Evolutionary conservation across 495 filamentous ascomycete species (phyloP).

Genomic region (Aspergillus leporis): DNA sequence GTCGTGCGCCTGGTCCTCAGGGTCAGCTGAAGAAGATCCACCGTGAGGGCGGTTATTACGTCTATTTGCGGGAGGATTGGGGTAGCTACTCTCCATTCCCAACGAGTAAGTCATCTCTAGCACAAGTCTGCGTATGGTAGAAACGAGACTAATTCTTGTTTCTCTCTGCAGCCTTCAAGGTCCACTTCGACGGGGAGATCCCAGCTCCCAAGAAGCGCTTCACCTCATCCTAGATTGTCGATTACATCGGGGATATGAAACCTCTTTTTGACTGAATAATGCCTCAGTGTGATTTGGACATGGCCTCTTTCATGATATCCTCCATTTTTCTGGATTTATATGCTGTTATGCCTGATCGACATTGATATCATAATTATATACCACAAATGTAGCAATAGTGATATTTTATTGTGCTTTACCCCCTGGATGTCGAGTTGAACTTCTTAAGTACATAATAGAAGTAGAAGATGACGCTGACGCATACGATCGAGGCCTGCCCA

Average conservation of each 20-base stretch:
- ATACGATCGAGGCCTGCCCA: too few species aligned
- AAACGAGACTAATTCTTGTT: slow-evolving; percentile 12
- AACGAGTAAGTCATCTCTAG: slow-evolving; percentile 50
- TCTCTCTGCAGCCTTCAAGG: slow-evolving; percentile 37
- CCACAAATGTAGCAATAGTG: not conserved
- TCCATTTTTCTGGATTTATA: not conserved
- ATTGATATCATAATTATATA: not conserved
- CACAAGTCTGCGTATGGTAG: not conserved
- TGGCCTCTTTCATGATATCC: not conserved
- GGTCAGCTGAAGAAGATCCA: slow-evolving; percentile 74
- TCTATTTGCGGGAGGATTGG: slow-evolving; percentile 76
- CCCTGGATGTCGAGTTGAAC: not conserved
- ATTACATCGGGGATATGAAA: not conserved
- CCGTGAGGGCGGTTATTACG: slow-evolving; percentile 56
- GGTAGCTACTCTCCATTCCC: slow-evolving; percentile 74
- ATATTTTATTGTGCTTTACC: not conserved
- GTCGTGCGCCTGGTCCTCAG: slow-evolving; percentile 66
- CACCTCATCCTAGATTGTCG: not conserved
- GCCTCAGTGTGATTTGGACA: not conserved
- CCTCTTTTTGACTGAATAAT: not conserved
- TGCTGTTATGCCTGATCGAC: not conserved
- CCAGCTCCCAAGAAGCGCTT: slow-evolving; percentile 25
- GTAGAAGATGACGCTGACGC: too few species aligned
- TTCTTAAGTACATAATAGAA: not conserved
- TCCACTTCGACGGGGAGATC: slow-evolving; percentile 44